Evolutionary conservation across 2,329 filamentous ascomycete species (phyloP).

Genomic region (Alternaria infectoria): DNA sequence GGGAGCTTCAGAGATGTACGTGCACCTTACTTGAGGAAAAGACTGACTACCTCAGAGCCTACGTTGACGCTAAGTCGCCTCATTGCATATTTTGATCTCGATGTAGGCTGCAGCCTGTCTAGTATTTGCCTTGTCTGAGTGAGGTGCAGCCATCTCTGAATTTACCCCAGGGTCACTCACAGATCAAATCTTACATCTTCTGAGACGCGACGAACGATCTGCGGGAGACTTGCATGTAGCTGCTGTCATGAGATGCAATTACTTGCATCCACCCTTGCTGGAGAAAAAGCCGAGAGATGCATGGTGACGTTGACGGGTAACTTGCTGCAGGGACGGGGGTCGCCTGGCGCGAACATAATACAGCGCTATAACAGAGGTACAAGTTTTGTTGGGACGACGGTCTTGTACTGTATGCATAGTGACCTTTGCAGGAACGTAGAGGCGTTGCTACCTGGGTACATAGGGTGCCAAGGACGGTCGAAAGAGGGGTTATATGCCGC

Average conservation of each 20-base stretch:
- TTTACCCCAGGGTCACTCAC: background rate
- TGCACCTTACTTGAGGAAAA: background rate
- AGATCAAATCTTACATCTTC: background rate
- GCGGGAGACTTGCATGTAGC: background rate
- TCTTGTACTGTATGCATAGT: slow-evolving; percentile 6
- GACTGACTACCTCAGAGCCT: background rate
- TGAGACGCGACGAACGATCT: background rate
- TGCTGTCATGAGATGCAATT: background rate
- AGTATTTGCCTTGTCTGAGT: background rate
- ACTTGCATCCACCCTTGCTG: slow-evolving; percentile 6
- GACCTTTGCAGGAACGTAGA: background rate
- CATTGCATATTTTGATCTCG: background rate
- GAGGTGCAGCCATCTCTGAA: background rate
- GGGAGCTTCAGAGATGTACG: background rate
- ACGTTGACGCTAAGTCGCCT: background rate
- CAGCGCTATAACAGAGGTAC: background rate
- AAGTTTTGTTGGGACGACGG: slow-evolving; percentile 14
- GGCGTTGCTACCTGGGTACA: background rate
- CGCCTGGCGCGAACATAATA: background rate
- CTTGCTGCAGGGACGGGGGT: slow-evolving; percentile 7
- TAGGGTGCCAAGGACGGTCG: background rate
- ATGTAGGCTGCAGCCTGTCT: background rate
- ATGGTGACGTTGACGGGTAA: slow-evolving; percentile 6
- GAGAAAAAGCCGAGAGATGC: slow-evolving; percentile 1
- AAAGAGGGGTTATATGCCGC: slow-evolving; percentile 2